Base-by-base conservation (phyloP, 2,329 filamentous ascomycete species). In the Neonectria ditissima region DNA sequence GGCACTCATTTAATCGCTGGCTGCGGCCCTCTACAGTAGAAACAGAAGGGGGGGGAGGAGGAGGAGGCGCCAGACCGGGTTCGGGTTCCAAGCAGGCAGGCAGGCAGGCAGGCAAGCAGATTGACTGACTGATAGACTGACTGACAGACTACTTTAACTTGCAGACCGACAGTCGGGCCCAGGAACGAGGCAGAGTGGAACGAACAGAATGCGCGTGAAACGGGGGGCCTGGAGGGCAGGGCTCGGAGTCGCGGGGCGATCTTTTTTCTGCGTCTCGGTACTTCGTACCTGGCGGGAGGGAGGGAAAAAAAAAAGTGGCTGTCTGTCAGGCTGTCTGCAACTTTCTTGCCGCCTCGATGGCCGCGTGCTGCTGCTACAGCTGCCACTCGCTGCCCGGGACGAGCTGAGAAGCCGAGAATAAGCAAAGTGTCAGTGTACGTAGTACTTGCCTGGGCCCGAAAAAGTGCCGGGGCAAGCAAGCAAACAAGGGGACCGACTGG, bases 1-100 rank as follows among this genome's bases (percentile, higher is more conserved):
- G 69, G 69, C 28, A 65, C 58, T 70, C 70, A 73, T 73, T 66
- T 71, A 69, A 65, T 73, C 54, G 65, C 65, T 65, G 55, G 63
- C 58, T 66, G 68, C 64, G 57, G 60, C 62, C 65, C 65, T 69
- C 63, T 56, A 20, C 28, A 28, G 30, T 41, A 37, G 58, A 62
- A 59, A 60, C 48, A 45, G 66, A 69, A 62, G 65, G 58, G 69
- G 37, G 59, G 16, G 45, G 65, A 55, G 69, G 37, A 53, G 16
- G 45, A 50, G 26, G 8, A 57, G 48, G 48, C 47, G 30, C 54
- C 41, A 54, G 20, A 34, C 53, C 39, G 37, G 47, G 10, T 52
- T 45, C 45, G 45, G 28, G 56, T 26, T 34, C 48, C 48, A 55
- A 14, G 30, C 14, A 44, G 34, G 54, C 20, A 52, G 41, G 24